phyloP scores from a whole-genome alignment of 176 grass and related monocot genomes.

The barley (Hordeum vulgare) region DNA sequence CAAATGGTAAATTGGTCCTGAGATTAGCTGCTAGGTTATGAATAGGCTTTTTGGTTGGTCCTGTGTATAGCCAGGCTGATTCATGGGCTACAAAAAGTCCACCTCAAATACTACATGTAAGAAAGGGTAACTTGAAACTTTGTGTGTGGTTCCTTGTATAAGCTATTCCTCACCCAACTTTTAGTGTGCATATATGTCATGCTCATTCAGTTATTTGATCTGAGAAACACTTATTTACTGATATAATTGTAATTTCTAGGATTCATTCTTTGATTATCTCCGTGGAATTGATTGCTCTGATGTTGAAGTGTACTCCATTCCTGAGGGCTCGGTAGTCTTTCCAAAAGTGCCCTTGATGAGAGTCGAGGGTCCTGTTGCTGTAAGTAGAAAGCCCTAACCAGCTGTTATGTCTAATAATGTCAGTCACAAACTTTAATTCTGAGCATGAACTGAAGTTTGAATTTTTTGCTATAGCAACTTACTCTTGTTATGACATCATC shows the following conservation, averaged over 20 bases:
- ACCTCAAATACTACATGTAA: not conserved
- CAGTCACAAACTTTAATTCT: not conserved
- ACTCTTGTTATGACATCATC: conserved; percentile 17
- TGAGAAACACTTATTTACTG: conserved; percentile 28
- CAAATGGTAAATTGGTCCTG: not conserved
- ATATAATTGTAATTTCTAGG: conserved; percentile 51
- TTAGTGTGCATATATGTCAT: not conserved
- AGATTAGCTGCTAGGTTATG: not conserved
- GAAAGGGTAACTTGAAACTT: not conserved
- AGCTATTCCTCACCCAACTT: not conserved
- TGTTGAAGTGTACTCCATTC: conserved; percentile 94
- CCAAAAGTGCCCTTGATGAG: conserved; percentile 91
- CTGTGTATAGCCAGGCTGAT: not conserved
- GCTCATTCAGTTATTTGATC: not conserved
- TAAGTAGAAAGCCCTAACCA: conserved; percentile 44
- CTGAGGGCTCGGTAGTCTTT: conserved; percentile 97
- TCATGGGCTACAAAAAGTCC: not conserved
- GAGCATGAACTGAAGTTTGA: not conserved
- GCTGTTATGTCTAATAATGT: conserved; percentile 13
- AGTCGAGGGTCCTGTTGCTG: conserved; percentile 90
- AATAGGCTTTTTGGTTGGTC: not conserved
- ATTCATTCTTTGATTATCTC: conserved; percentile 87
- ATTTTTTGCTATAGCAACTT: conserved; percentile 13
- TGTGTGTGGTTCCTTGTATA: not conserved
- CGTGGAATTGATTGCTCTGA: conserved; percentile 64